Conservation (phyloP, 352 stramenopile species). For the Pythium plurisporium region DNA sequence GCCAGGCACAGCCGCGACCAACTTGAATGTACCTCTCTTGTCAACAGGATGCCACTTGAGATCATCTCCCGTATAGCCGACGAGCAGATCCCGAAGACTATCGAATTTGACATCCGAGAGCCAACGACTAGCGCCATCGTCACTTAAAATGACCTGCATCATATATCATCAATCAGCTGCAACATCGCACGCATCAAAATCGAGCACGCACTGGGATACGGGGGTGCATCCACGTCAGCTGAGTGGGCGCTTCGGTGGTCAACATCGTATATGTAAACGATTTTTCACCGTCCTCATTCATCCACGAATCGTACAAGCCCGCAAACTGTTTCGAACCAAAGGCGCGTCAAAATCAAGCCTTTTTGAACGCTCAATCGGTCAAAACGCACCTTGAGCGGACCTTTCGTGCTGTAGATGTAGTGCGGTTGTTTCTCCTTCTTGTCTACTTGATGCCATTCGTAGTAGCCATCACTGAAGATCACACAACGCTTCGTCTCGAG, state of each 20-base stretch:
- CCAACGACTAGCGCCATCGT: conserved; percentile 57
- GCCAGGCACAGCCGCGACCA: neutral
- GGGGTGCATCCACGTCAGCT: conserved; percentile 82
- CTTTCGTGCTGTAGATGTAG: conserved; percentile 64
- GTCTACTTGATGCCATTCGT: conserved; percentile 88
- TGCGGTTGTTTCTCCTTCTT: conserved; percentile 89
- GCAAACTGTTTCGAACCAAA: conserved; percentile 54
- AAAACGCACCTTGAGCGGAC: conserved; percentile 45
- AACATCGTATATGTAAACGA: conserved; percentile 87
- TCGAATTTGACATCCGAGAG: conserved; percentile 62
- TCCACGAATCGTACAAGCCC: conserved; percentile 83
- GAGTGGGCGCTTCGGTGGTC: conserved; percentile 62
- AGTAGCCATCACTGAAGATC: conserved; percentile 87
- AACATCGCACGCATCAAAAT: neutral
- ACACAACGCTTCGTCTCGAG: conserved; percentile 74
- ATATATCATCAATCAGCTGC: too few species aligned
- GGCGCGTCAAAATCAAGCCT: neutral
- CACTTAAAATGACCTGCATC: conserved; percentile 68
- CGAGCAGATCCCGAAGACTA: conserved; percentile 45
- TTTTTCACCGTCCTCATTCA: conserved; percentile 50
- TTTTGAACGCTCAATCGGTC: neutral
- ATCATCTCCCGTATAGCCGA: conserved; percentile 41
- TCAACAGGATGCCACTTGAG: conserved; percentile 80
- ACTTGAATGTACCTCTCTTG: conserved; percentile 37
- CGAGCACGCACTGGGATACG: conserved; percentile 62